A percentile compares a stretch with the other conserved stretches of the same genome.
These are phyloP conservation scores for Lachnellula suecica DNA, from an alignment of 2,329 filamentous ascomycete genomes.

Conservation along the genomic window DNA sequence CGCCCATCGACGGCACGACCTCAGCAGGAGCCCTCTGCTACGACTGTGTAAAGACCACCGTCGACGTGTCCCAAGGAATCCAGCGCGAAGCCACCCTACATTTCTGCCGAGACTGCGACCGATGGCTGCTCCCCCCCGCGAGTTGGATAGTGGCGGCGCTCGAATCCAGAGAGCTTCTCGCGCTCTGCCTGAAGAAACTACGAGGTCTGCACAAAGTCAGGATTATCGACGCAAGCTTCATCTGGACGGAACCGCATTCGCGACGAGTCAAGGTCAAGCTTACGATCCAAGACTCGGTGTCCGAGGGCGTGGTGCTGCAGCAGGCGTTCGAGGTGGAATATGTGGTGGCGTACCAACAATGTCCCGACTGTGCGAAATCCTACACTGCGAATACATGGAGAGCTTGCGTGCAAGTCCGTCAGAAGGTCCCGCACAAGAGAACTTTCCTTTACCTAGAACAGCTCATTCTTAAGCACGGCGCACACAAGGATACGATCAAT, in stretches of 20 bases:
- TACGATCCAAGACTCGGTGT: constrained; percentile 75
- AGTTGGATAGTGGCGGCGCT: constrained; percentile 83
- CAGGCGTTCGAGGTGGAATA: constrained; percentile 96
- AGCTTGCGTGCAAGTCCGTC: constrained; percentile 89
- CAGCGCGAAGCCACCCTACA: constrained; percentile 87
- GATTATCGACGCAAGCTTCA: constrained; percentile 93
- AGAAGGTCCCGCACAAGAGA: constrained; percentile 95
- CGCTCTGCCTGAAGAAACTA: constrained; percentile 86
- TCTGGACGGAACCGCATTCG: constrained; percentile 98
- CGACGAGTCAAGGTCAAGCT: constrained; percentile 91
- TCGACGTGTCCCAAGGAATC: constrained; percentile 90
- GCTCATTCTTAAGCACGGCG: constrained; percentile 90
- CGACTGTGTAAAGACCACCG: constrained; percentile 91
- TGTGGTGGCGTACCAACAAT: constrained; percentile 87
- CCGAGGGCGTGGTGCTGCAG: constrained; percentile 70
- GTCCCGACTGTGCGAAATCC: constrained; percentile 90
- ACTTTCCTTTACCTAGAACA: constrained; percentile 84
- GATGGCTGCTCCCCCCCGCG: constrained; percentile 83
- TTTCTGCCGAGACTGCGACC: constrained; percentile 91
- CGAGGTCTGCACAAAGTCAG: constrained; percentile 84
- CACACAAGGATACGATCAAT: constrained; percentile 91
- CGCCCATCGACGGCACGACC: constrained; percentile 88
- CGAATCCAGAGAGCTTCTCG: constrained; percentile 90
- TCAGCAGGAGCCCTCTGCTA: constrained; percentile 87
- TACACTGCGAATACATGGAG: constrained; percentile 97